Evolutionary conservation across 1,284 basidiomycete genomes (phyloP).

Genomic region (Ustilago xerochloae): DNA sequence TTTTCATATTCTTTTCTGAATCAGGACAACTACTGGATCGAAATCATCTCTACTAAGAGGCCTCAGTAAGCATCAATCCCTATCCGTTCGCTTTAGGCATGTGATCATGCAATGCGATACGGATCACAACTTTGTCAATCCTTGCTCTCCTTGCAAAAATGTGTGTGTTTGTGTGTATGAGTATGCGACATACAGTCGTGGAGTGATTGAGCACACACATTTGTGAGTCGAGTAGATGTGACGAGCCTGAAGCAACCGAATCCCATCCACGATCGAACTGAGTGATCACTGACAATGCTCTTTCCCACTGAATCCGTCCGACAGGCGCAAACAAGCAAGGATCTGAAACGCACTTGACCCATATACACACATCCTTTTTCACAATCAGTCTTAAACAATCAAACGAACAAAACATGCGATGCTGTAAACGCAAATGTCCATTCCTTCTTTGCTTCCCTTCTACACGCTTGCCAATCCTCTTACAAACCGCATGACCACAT

Average conservation of each 20-base stretch:
- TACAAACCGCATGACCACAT: constrained; percentile 38
- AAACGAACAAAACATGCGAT: no score
- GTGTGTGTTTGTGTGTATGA: neutral
- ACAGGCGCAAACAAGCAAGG: constrained; percentile 8
- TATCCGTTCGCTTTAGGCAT: neutral
- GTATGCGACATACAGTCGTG: neutral
- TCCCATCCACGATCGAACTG: neutral
- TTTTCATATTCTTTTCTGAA: neutral
- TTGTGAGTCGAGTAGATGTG: neutral
- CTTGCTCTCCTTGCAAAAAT: neutral
- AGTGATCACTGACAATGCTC: no score
- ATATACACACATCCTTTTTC: no score
- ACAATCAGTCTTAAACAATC: no score
- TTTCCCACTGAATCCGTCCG: no score
- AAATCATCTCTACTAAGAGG: constrained; percentile 68
- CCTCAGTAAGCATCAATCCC: constrained; percentile 44
- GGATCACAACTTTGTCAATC: neutral
- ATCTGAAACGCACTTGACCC: neutral
- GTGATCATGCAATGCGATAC: neutral
- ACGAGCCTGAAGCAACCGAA: neutral
- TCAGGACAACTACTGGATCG: constrained; percentile 71
- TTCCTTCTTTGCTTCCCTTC: neutral
- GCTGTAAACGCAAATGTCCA: no score
- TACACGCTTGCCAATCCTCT: constrained; percentile 23
- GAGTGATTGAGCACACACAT: neutral